Evolutionary conservation across 768 basidiomycete species (phyloP), one percentile per base, ranked within the genome.

Genomic region (Calocybe gangraenosa): DNA sequence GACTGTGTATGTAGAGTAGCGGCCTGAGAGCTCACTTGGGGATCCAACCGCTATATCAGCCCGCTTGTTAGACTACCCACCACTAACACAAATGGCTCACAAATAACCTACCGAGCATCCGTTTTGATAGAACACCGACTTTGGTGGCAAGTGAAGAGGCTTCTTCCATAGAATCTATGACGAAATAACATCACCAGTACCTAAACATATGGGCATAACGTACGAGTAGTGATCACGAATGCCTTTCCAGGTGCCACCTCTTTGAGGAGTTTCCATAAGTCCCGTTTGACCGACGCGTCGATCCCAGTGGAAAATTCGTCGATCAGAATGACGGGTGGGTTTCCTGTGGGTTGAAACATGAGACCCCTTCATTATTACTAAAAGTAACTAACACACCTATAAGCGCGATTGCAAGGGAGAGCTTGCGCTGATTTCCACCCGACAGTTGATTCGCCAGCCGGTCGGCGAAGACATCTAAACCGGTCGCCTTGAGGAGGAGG

Each of bases 221-320:
- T 40, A 82, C 82, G 82, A 2, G 83, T 85, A 0, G 83, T 85
- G 43, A 87, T 79, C 31, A 85, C 69, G 7, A 86, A 74, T 2
- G 82, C 81, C 55, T 87, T 87, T 15, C 80, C 84, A 1, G 70
- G 65, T 0, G 81, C 74, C 7, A 84, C 79, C 10, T 70, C 74
- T 42, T 80, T 68, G 42, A 89, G 66, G 0, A 82, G 85, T 7
- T 66, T 65, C 87, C 87, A 89, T 79, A 89, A 85, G 19, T 87
- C 84, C 23, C 87, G 68, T 62, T 88, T 89, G 70, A 81, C 87
- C 61, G 81, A 85, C 5, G 86, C 82, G 57, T 88, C 87, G 33
- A 89, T 78, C 3, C 87, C 87, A 3, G 85, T 87, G 7, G 84
- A 87, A 58, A 86, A 89, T 57, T 89, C 86, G 49, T 90, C 87